A percentile compares a stretch with the other conserved stretches of the same genome.
These are phyloP conservation scores for Platanus orientalis DNA, from an alignment of 164 flowering plant genomes.

Conservation along the genomic window DNA sequence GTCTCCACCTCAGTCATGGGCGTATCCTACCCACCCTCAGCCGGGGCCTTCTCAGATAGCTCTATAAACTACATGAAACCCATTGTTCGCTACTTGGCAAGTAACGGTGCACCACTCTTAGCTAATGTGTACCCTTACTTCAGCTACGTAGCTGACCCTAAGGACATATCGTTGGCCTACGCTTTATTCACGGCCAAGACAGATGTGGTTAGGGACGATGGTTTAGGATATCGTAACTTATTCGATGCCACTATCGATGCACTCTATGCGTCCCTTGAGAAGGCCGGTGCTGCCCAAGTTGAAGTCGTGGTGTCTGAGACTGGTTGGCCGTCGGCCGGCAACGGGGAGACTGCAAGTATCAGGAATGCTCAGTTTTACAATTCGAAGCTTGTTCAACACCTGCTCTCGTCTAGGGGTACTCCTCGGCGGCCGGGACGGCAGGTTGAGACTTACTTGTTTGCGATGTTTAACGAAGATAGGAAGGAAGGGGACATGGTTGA, in stretches of 20 bases:
- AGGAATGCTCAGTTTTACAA: slow-evolving; percentile 4
- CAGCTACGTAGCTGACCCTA: not conserved
- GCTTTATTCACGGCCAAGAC: slow-evolving; percentile 1
- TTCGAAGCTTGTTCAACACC: slow-evolving; percentile 10
- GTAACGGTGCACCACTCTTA: slow-evolving; percentile 14
- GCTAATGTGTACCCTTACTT: slow-evolving; percentile 15
- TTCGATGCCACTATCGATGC: slow-evolving; percentile 15
- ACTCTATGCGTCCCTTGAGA: slow-evolving; percentile 7
- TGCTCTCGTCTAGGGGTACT: slow-evolving; percentile 1
- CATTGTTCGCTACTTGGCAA: slow-evolving; percentile 6
- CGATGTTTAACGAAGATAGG: slow-evolving; percentile 7
- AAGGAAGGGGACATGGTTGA: too few species aligned
- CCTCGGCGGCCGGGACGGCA: slow-evolving; percentile 7
- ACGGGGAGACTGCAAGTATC: not conserved
- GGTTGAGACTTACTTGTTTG: slow-evolving; percentile 13
- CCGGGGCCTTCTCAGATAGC: not conserved
- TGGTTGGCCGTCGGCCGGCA: slow-evolving; percentile 11
- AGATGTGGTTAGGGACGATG: not conserved
- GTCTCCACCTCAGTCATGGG: slow-evolving; percentile 4
- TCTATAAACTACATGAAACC: slow-evolving; percentile 1
- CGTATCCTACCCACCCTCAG: slow-evolving; percentile 9
- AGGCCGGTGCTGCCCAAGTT: not conserved
- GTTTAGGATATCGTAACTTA: slow-evolving; percentile 1
- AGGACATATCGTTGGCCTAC: not conserved
- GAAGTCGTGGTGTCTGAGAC: slow-evolving; percentile 10